These are phyloP conservation scores for Solanum acaule DNA, from an alignment of 257 asterid genomes.

Conservation along the genomic window DNA sequence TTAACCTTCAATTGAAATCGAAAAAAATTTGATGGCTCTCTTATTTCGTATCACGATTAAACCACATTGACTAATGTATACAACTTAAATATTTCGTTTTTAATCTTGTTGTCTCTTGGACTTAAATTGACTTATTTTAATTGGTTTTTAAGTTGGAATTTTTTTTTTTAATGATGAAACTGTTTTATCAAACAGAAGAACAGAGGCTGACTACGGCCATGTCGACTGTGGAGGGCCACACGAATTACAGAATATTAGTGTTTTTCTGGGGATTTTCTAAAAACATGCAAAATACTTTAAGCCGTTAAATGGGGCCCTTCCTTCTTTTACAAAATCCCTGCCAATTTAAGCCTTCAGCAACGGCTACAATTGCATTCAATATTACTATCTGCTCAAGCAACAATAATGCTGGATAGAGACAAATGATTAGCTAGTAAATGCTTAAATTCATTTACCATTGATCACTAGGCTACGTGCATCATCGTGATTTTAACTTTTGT, in stretches of 20 bases:
- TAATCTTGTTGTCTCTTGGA: neutral
- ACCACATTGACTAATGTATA: neutral
- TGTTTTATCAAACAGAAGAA: neutral
- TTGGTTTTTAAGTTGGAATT: too few species aligned
- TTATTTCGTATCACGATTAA: neutral
- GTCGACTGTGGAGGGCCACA: slow-evolving; percentile 1
- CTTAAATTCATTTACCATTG: neutral
- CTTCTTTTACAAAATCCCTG: neutral
- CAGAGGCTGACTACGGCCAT: neutral
- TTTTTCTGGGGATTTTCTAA: slow-evolving; percentile 1
- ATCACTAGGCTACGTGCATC: neutral
- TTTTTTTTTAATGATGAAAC: too few species aligned
- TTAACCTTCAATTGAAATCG: neutral
- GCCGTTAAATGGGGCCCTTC: slow-evolving; percentile 38
- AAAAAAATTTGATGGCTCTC: neutral
- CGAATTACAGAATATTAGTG: slow-evolving; percentile 25
- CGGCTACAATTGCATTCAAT: neutral
- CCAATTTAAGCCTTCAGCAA: neutral
- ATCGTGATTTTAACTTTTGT: neutral
- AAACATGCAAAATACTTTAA: slow-evolving; percentile 18
- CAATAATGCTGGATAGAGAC: neutral
- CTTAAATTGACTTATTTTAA: too few species aligned
- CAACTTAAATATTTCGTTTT: neutral
- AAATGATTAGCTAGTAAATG: neutral
- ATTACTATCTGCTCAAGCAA: neutral